Evolutionary conservation across 805 yeast genomes (phyloP).

Genomic region (Nakazawaea holstii): DNA sequence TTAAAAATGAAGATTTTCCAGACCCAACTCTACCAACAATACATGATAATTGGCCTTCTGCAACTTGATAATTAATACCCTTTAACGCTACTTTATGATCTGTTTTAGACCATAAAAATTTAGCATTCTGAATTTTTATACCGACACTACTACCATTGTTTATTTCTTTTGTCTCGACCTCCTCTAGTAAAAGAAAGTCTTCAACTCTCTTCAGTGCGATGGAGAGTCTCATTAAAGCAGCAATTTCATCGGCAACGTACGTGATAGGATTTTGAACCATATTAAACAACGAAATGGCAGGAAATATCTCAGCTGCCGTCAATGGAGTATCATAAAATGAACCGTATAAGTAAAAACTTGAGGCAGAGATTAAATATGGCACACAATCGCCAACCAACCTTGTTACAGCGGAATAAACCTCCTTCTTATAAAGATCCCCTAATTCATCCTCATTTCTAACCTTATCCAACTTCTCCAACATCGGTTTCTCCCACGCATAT

Average conservation of each 20-base stretch:
- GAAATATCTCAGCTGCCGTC: slow-evolving; percentile 41
- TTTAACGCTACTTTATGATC: slow-evolving; percentile 66
- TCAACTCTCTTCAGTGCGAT: slow-evolving; percentile 7
- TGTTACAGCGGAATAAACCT: slow-evolving; percentile 29
- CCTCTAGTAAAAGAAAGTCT: slow-evolving; percentile 36
- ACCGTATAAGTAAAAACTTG: slow-evolving; percentile 38
- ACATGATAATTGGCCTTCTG: slow-evolving; percentile 76
- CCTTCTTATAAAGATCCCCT: slow-evolving; percentile 27
- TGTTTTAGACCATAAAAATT: slow-evolving; percentile 21
- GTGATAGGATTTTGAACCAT: slow-evolving; percentile 37
- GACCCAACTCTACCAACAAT: slow-evolving; percentile 92
- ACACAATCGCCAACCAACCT: slow-evolving; percentile 35
- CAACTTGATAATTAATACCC: slow-evolving; percentile 65
- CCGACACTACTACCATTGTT: slow-evolving; percentile 23
- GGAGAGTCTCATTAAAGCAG: slow-evolving; percentile 2
- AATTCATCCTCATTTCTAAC: slow-evolving; percentile 35
- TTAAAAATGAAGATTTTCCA: slow-evolving; percentile 85
- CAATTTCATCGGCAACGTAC: slow-evolving; percentile 9
- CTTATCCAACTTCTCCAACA: slow-evolving; percentile 31
- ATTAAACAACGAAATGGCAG: slow-evolving; percentile 39
- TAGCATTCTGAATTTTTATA: slow-evolving; percentile 19
- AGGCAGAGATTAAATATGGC: slow-evolving; percentile 37
- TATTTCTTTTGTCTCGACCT: slow-evolving; percentile 38
- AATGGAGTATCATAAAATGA: slow-evolving; percentile 34
- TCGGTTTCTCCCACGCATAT: slow-evolving; percentile 41